Conservation (phyloP, 2,329 filamentous ascomycete genomes). For the Tolypocladium inflatum region DNA sequence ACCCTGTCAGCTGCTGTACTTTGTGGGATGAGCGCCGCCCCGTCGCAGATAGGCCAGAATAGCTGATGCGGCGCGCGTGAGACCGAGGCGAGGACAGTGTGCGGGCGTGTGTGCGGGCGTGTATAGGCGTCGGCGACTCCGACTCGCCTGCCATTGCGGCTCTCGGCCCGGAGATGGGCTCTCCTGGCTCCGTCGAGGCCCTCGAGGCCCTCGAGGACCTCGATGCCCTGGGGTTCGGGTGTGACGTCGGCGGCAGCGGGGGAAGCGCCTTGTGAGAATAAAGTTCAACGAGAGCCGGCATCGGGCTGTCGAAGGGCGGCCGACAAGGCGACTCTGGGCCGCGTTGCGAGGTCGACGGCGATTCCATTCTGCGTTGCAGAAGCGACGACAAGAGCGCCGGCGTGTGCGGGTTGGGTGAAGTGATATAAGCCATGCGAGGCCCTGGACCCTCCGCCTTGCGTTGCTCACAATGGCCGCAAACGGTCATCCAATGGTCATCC, state of each 20-base stretch:
- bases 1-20: slow-evolving; percentile 31
- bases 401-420: not conserved
- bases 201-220: not conserved
- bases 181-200: not conserved
- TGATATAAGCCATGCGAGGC: not conserved
- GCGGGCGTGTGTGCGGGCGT: not conserved
- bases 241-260: slow-evolving; percentile 6
- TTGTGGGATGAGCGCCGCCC: slow-evolving; percentile 24
- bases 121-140: not conserved
- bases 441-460: not conserved
- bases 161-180: not conserved
- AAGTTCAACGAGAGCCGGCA: slow-evolving; percentile 3
- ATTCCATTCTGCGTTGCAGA: not conserved
- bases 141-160: not conserved
- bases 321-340: not conserved
- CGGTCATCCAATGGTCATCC: not conserved
- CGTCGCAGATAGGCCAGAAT: slow-evolving; percentile 4
- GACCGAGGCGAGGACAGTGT: not conserved
- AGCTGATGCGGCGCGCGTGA: not conserved
- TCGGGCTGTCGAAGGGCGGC: not conserved
- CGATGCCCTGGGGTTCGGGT: not conserved
- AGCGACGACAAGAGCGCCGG: not conserved
- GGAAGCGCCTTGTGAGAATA: slow-evolving; percentile 12
- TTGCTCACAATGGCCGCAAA: not conserved
- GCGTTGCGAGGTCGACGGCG: not conserved